Evolutionary conservation across 495 filamentous ascomycete genomes (phyloP).

Genomic region (Apodospora peruviana): DNA sequence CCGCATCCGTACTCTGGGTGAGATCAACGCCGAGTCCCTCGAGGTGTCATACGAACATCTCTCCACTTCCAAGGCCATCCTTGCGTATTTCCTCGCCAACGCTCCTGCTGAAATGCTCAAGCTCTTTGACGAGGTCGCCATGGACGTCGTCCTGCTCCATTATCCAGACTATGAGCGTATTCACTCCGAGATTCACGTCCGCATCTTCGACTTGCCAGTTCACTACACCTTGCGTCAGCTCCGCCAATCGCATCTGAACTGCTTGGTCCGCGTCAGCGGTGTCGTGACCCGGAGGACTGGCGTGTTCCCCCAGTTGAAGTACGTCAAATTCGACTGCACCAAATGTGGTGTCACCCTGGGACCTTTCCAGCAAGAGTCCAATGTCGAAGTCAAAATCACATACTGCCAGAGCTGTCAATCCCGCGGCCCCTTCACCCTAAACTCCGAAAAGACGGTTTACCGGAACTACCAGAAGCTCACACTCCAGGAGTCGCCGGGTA

Average conservation of each 20-base stretch:
- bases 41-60: constrained; percentile 96
- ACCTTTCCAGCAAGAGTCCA: constrained; percentile 95
- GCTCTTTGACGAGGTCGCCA: constrained; percentile 94
- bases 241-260: constrained; percentile 95
- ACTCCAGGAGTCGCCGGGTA: constrained; percentile 94
- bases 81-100: constrained; percentile 97
- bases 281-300: constrained; percentile 95
- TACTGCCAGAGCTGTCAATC: constrained; percentile 98
- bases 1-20: constrained; percentile 86
- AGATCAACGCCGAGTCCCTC: constrained; percentile 91
- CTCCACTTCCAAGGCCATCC: constrained; percentile 79
- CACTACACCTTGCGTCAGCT: constrained; percentile 96
- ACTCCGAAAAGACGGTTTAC: constrained; percentile 98
- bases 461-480: constrained; percentile 98
- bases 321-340: constrained; percentile 92
- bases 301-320: constrained; percentile 97
- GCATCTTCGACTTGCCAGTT: constrained; percentile 89
- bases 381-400: constrained; percentile 88
- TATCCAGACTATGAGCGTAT: constrained; percentile 98
- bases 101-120: constrained; percentile 89
- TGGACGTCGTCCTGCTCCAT: constrained; percentile 89
- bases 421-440: constrained; percentile 89
- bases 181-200: constrained; percentile 95
- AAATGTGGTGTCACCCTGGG: constrained; percentile 92
- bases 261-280: constrained; percentile 87